phyloP scores from a whole-genome alignment of 306 rosid genomes.

The Cicer cuneatum region DNA sequence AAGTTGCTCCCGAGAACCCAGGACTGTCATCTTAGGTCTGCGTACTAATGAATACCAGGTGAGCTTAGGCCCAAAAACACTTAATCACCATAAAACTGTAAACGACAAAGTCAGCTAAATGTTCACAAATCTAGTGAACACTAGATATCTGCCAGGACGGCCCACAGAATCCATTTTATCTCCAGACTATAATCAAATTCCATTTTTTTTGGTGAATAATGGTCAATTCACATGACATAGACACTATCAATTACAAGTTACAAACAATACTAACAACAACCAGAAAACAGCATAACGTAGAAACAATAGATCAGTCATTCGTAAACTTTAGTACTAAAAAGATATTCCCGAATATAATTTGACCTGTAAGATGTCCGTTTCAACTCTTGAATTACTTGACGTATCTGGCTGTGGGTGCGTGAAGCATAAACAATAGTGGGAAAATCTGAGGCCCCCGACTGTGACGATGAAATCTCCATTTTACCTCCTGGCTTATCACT shows the following conservation, averaged over 20 bases:
- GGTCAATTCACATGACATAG: constrained; percentile 2
- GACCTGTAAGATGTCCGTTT: constrained; percentile 88
- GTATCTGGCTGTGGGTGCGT: constrained; percentile 98
- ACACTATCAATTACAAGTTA: background rate
- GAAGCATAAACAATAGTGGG: constrained; percentile 82
- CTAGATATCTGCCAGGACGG: constrained; percentile 28
- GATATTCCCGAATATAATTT: constrained; percentile 33
- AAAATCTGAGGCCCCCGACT: constrained; percentile 48
- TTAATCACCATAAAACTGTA: constrained; percentile 30
- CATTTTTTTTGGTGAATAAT: background rate
- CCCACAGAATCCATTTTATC: constrained; percentile 22
- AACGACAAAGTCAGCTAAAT: background rate
- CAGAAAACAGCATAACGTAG: constrained; percentile 7
- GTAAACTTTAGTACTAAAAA: constrained; percentile 3
- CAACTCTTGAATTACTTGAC: constrained; percentile 90
- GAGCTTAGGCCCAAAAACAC: constrained; percentile 34
- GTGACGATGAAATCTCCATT: constrained; percentile 49
- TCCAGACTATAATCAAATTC: constrained; percentile 1
- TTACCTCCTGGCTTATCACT: constrained; percentile 52
- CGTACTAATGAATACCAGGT: constrained; percentile 31
- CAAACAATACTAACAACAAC: constrained; percentile 11
- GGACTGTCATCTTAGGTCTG: constrained; percentile 93
- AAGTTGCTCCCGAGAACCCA: constrained; percentile 95
- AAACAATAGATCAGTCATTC: constrained; percentile 25
- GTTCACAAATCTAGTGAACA: constrained; percentile 25